Base-by-base conservation (phyloP, 2,329 filamentous ascomycete species). In the Tolypocladium ovalisporum region DNA sequence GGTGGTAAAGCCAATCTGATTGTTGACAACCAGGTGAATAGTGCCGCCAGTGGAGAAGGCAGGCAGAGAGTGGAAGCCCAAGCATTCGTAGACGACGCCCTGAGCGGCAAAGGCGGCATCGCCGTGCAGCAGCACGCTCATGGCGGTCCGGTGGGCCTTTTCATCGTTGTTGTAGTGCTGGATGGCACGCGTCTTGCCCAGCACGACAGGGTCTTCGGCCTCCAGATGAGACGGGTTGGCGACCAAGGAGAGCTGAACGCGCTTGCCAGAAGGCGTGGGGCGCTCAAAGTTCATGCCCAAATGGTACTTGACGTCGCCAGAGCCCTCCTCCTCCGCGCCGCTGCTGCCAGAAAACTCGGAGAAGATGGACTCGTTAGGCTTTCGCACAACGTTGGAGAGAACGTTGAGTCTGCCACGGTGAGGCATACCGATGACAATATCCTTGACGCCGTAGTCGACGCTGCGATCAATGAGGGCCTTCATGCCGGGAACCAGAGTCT, bases 261-360 rank as follows among this genome's bases (percentile, higher is more conserved):
- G 94, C 84, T 97, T 97, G 67, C 94, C 94, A 49, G 93, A 97
- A 59, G 94, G 94, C 12, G 94, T 99, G 56, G 94, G 94, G 62
- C 94, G 90, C 79, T 99, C 94, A 66, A 99, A 99, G 81, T 99
- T 99, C 94, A 99, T 99, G 71, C 94, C 94, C 68, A 99, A 80
- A 79, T 99, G 94, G 79, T 99, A 99, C 77, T 99, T 99, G 75
- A 99, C 94, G 73, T 99, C 94, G 67, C 94, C 94, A 58, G 94
- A 97, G 59, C 94, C 94, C 77, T 99, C 93, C 65, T 97, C 94
- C 65, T 89, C 88, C 57, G 90, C 89, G 70, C 90, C 90, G 27
- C 88, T 79, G 52, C 88, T 90, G 66, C 94, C 94, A 61, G 90
- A 89, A 69, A 99, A 99, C 75, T 99, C 94, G 72, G 89, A 96